Evolutionary conservation across 1,139 yeast species (phyloP).

Genomic region (Magnusiomyces magnusii): DNA sequence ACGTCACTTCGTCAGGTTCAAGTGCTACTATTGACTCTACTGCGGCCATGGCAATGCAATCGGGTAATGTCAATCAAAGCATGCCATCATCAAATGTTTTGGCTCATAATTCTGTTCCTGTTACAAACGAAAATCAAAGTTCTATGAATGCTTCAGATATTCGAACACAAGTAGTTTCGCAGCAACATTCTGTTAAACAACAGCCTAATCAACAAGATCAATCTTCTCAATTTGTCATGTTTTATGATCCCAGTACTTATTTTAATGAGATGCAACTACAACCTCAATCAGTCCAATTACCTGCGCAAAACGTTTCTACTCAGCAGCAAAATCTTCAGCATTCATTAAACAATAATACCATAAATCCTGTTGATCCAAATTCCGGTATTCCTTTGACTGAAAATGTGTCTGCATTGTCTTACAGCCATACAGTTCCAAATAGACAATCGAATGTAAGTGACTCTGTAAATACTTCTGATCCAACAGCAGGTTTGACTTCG

Average conservation of each 20-base stretch:
- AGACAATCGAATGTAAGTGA: neutral
- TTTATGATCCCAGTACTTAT: neutral
- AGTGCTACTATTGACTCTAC: neutral
- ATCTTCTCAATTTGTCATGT: neutral
- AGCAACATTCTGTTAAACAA: neutral
- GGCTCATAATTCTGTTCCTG: neutral
- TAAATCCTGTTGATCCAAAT: neutral
- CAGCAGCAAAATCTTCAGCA: neutral
- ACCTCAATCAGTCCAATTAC: neutral
- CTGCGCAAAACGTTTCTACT: neutral
- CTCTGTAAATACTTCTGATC: neutral
- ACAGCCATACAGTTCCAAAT: neutral
- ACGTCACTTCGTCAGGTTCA: neutral
- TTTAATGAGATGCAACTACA: neutral
- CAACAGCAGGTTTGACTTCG: neutral
- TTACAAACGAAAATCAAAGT: neutral
- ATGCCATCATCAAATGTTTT: neutral
- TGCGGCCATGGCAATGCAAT: neutral
- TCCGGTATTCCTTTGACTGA: neutral
- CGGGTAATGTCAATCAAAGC: neutral
- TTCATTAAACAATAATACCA: neutral
- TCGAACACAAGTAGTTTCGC: neutral
- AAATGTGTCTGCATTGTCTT: neutral
- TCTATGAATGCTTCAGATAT: neutral
- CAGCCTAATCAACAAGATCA: neutral